Evolutionary conservation across 1,284 basidiomycete species (phyloP), one percentile per base, ranked within the genome.

Genomic region (Heterobasidion annosum): DNA sequence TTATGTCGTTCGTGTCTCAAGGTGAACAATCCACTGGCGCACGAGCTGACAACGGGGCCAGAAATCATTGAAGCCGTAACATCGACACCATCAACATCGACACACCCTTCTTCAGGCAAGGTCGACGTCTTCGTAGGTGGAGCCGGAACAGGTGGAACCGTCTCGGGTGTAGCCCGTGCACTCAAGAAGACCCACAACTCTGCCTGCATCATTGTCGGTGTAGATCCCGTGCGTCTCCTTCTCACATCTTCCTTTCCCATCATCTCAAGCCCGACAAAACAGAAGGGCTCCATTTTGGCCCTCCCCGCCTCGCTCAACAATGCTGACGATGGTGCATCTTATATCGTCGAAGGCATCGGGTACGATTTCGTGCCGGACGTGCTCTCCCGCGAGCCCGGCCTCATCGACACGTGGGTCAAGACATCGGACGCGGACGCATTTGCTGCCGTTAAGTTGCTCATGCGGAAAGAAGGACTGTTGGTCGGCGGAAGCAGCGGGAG

Each of bases 71-170:
- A 82, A 15, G 82, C 87, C 10, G 76, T 91, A 16, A 69, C 70
- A 2, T 77, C 79, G 0, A 87, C 85, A 0, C 82, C 81, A 1
- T 78, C 83, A 8, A 82, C 82, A 0, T 59, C 72, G 1, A 64
- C 65, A 12, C 73, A 68, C 45, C 80, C 79, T 0, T 88, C 86
- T 0, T 82, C 81, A 6, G 77, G 78, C 54, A 85, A 85, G 64
- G 89, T 98, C 19, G 88, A 95, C 64, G 86, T 85, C 0, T 73
- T 98, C 45, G 70, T 97, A n/a, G 91, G 87, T 5, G 87, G 93
- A 5, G 92, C 94, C 9, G 96, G 96, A 8, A 99, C 96, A 1
- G 96, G 96, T 34, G 96, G 96, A 8, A 98, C 96, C 0, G 76
- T 99, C 58, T 91, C 90, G 16, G 96, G 96, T 3, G 70, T 95